Evolutionary conservation across 345 rosid genomes (phyloP).

Genomic region (Eucalyptus decipiens): DNA sequence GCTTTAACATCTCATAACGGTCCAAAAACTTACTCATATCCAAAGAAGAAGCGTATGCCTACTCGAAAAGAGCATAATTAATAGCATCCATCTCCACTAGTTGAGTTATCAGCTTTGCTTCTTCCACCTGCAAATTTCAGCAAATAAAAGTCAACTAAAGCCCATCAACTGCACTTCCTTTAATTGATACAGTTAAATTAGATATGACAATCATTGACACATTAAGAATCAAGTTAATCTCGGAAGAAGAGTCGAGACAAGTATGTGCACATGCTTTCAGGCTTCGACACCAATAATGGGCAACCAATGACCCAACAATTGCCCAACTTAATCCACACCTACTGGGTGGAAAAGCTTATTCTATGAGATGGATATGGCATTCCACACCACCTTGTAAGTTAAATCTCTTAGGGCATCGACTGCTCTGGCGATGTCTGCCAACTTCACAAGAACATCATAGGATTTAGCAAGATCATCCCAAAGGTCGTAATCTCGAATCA

Average conservation of each 20-base stretch:
- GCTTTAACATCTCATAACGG: slow-evolving; percentile 62
- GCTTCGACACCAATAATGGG: neutral
- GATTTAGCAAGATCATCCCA: slow-evolving; percentile 69
- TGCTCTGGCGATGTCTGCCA: slow-evolving; percentile 42
- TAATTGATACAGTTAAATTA: neutral
- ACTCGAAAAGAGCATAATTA: slow-evolving; percentile 50
- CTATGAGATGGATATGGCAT: neutral
- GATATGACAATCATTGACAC: neutral
- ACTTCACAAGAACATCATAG: slow-evolving; percentile 43
- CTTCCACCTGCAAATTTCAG: slow-evolving; percentile 48
- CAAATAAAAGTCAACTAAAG: neutral
- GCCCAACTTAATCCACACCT: neutral
- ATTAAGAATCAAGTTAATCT: neutral
- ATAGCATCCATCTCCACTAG: slow-evolving; percentile 62
- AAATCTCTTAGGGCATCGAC: slow-evolving; percentile 65
- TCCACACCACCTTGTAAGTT: slow-evolving; percentile 44
- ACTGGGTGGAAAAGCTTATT: neutral
- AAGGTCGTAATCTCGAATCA: slow-evolving; percentile 38
- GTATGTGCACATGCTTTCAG: neutral
- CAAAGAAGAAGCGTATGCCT: slow-evolving; percentile 59
- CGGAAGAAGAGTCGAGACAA: neutral
- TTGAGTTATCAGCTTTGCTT: slow-evolving; percentile 58
- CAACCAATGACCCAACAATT: neutral
- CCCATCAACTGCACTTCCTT: neutral
- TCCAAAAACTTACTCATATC: slow-evolving; percentile 54